Conservation (phyloP, 2,329 filamentous ascomycete genomes). For the Calonectria multiphialidica region DNA sequence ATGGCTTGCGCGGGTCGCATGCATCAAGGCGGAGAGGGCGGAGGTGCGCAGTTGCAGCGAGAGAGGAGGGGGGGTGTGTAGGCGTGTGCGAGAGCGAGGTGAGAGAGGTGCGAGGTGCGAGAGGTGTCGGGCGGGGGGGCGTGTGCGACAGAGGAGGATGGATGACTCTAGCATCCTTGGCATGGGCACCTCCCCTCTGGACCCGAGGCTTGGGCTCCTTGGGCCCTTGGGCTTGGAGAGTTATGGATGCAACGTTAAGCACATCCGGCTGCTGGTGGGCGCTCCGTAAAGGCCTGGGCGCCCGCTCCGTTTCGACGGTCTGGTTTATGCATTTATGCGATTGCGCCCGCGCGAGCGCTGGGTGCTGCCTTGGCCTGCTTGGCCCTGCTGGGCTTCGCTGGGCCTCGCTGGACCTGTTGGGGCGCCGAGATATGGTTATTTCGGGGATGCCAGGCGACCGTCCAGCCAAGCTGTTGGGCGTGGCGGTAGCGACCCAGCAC, state of each 20-base stretch:
- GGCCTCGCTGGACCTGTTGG: neutral
- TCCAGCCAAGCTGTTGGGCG: neutral
- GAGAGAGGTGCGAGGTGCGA: neutral
- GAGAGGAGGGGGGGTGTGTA: neutral
- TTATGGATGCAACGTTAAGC: slow-evolving; percentile 38
- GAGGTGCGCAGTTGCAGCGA: slow-evolving; percentile 11
- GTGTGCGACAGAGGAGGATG: neutral
- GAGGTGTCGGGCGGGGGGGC: neutral
- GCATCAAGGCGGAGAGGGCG: slow-evolving; percentile 29
- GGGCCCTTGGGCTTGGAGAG: slow-evolving; percentile 13
- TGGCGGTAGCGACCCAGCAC: neutral
- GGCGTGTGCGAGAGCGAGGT: neutral
- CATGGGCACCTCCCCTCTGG: slow-evolving; percentile 2
- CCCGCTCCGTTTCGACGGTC: slow-evolving; percentile 25
- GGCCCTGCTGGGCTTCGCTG: no score
- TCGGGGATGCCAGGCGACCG: neutral
- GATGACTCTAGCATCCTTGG: slow-evolving; percentile 14
- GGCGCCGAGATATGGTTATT: neutral
- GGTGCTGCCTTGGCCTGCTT: no score
- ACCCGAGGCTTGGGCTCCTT: slow-evolving; percentile 7
- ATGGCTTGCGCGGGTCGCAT: slow-evolving; percentile 19
- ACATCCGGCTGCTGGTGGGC: neutral
- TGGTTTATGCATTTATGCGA: slow-evolving; percentile 21
- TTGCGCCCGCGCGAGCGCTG: neutral
- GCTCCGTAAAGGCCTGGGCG: slow-evolving; percentile 22